Percentiles rank a stretch among this genome's conserved stretches.
Conservation (phyloP, 768 basidiomycete genomes). For the Boletus rubroflammeus region DNA sequence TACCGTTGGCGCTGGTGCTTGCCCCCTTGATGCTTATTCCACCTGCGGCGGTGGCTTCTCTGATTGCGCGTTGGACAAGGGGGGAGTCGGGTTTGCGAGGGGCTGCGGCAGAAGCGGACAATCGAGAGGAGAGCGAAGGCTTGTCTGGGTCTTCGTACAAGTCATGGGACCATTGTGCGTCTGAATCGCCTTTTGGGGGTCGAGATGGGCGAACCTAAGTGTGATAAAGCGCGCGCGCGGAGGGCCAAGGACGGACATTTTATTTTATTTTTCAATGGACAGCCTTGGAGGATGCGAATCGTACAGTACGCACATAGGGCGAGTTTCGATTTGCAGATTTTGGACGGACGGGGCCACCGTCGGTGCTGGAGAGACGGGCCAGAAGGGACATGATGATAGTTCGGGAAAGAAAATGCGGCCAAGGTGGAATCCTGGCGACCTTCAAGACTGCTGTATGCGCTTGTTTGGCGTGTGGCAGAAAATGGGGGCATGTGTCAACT, state of each 20-base stretch:
- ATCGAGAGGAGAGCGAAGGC: conserved; percentile 51
- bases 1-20: conserved; percentile 46
- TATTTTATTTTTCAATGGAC: conserved; percentile 20
- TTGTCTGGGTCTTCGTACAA: conserved; percentile 60
- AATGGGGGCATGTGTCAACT: conserved; percentile 6
- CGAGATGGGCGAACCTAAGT: conserved; percentile 42
- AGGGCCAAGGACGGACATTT: conserved; percentile 6
- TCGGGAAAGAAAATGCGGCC: conserved; percentile 5
- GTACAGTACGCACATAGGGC: conserved; percentile 35
- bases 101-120: conserved; percentile 39
- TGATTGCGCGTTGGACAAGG: conserved; percentile 58
- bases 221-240: not conserved
- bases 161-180: conserved; percentile 71
- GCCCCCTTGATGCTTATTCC: conserved; percentile 70
- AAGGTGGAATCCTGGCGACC: not conserved
- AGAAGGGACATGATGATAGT: conserved; percentile 29
- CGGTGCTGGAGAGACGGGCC: conserved; percentile 28
- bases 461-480: conserved; percentile 31
- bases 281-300: conserved; percentile 26
- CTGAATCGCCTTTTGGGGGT: conserved; percentile 60
- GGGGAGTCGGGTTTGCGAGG: conserved; percentile 53
- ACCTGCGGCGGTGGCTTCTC: conserved; percentile 48
- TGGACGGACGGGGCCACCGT: conserved; percentile 31
- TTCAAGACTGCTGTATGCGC: conserved; percentile 14
- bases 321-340: conserved; percentile 30